Evolutionary conservation across 371 early-diverging fungal genomes (phyloP), one percentile per base, ranked within the genome.

Genomic region (Nematocida sp.): DNA sequence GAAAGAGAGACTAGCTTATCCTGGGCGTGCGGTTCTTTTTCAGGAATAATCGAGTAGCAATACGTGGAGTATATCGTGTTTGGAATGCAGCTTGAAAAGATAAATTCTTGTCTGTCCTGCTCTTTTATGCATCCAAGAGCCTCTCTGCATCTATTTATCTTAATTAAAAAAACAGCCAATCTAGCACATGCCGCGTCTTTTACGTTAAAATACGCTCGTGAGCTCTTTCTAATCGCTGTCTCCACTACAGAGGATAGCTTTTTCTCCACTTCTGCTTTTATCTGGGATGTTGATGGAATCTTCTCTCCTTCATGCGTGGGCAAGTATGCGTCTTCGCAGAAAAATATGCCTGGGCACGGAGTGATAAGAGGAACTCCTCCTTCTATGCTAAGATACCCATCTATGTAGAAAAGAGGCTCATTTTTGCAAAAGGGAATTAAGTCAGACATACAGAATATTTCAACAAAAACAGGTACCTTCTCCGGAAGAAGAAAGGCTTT

Each of bases 121-220:
- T 71, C 75, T 30, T 45, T 18, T n/a, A 71, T 71, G 53, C 61
- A 71, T 38, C n/a, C 11, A 0, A 64, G 53, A 1, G 75, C 75
- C 26, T 57, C 61, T 26, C 48, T 50, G 23, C 47, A 25, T 23
- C 63, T 7, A 49, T 63, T 63, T 36, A 71, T 28, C 55, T 71
- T 71, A 32, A 71, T 50, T 3, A 71, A 48, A 55, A 71, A 45
- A 11, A 53, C 45, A 1, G 20, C 33, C 16, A 57, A 7, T n/a
- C 36, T 9, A 9, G 59, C 32, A 33, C 61, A 47, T 16, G 20
- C 35, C 13, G 61, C 16, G n/a, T 71, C 23, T 20, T 59, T 26
- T 25, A 48, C 53, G 4, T 38, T 28, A 53, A 71, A 71, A 13
- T 23, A 9, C 18, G 61, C 9, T 16, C 7, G 28, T 23, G 25